Evolutionary conservation across 768 basidiomycete genomes (phyloP).

Genomic region (Tricholoma sp.): DNA sequence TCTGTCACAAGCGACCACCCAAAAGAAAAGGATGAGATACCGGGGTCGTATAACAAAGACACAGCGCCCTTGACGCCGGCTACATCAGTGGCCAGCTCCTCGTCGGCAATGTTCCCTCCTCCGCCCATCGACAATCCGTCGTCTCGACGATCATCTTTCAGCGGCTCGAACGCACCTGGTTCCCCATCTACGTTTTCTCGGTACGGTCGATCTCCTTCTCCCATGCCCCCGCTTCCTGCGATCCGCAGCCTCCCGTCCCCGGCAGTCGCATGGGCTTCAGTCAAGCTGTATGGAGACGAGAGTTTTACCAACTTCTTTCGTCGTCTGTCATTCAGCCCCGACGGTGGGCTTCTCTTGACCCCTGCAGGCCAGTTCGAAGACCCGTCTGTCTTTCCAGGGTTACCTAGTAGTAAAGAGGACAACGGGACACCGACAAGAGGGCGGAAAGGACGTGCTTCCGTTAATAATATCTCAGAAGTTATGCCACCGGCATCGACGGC

Average conservation of each 20-base stretch:
- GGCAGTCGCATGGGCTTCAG: constrained; percentile 49
- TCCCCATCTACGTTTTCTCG: constrained; percentile 61
- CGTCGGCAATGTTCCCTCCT: constrained; percentile 64
- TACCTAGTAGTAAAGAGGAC: constrained; percentile 21
- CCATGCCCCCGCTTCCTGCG: constrained; percentile 90
- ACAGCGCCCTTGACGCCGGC: constrained; percentile 55
- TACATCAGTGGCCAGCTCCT: constrained; percentile 63
- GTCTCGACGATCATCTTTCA: constrained; percentile 67
- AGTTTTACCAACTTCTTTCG: constrained; percentile 95
- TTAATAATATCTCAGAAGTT: constrained; percentile 28
- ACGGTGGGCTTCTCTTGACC: constrained; percentile 88
- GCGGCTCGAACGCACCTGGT: constrained; percentile 73
- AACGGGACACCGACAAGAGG: constrained; percentile 50
- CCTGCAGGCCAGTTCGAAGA: constrained; percentile 98
- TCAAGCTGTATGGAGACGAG: constrained; percentile 93
- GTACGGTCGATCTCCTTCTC: constrained; percentile 81
- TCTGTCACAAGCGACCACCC: constrained; percentile 44
- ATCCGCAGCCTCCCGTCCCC: constrained; percentile 63
- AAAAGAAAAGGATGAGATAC: constrained; percentile 18
- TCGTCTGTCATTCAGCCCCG: constrained; percentile 89
- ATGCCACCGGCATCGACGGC: constrained; percentile 28
- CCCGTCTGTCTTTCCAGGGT: constrained; percentile 50
- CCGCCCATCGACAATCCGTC: constrained; percentile 56
- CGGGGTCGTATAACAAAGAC: constrained; percentile 25
- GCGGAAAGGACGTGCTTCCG: constrained; percentile 45